phyloP scores from a whole-genome alignment of 1,284 basidiomycete species.

The Neolentinus lepideus region DNA sequence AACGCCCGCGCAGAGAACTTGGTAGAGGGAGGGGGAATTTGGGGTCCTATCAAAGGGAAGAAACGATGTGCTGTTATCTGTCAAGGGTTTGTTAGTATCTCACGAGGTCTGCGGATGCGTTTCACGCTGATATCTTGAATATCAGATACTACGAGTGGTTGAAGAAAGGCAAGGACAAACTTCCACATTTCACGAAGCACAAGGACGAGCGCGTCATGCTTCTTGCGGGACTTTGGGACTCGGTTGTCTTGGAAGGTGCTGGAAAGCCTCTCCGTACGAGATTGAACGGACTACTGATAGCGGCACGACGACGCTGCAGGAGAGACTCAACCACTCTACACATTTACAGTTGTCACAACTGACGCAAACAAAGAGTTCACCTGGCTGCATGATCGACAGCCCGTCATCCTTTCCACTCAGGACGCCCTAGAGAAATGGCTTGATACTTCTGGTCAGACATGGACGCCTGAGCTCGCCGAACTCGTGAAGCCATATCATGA shows the following conservation, averaged over 20 bases:
- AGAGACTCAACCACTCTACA: constrained; percentile 57
- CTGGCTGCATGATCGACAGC: constrained; percentile 91
- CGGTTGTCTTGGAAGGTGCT: constrained; percentile 58
- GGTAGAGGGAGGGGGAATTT: constrained; percentile 69
- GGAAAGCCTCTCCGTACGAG: too few species aligned
- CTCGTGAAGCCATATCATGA: constrained; percentile 67
- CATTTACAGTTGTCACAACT: constrained; percentile 89
- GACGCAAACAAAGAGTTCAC: constrained; percentile 56
- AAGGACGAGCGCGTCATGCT: constrained; percentile 68
- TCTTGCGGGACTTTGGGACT: constrained; percentile 86
- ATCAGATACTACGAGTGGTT: constrained; percentile 89
- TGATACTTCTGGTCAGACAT: constrained; percentile 58
- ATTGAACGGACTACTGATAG: too few species aligned
- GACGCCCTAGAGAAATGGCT: constrained; percentile 73
- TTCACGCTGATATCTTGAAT: not conserved
- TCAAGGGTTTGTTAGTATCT: constrained; percentile 54
- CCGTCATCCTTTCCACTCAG: constrained; percentile 69
- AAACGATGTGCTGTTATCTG: constrained; percentile 77
- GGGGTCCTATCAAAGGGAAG: constrained; percentile 72
- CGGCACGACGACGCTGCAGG: constrained; percentile 27
- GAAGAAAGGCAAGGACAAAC: constrained; percentile 68
- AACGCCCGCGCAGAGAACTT: constrained; percentile 87
- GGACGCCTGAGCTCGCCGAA: constrained; percentile 53
- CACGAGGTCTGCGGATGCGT: not conserved
- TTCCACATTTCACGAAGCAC: constrained; percentile 78